Percentiles rank a stretch among this genome's conserved stretches.
These are phyloP conservation scores for Lentithecium fluviatile DNA, from an alignment of 495 filamentous ascomycete species.

Conservation along the genomic window DNA sequence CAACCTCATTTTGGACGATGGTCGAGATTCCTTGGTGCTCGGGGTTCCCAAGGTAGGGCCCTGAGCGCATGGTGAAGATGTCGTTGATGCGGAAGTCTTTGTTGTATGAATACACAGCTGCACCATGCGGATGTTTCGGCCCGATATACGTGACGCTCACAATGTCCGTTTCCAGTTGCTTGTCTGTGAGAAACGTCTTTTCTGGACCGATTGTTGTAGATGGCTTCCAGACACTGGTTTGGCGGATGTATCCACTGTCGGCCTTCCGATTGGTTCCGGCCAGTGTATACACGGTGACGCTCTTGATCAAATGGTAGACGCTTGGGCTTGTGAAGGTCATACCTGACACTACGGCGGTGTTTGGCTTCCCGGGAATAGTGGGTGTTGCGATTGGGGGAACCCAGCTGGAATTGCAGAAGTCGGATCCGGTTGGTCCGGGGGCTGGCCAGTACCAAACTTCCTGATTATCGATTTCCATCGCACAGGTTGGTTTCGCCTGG, in stretches of 20 bases:
- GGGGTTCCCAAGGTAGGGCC: constrained; percentile 6
- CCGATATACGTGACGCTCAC: constrained; percentile 6
- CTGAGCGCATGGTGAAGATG: constrained; percentile 16
- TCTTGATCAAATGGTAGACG: constrained; percentile 19
- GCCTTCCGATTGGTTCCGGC: constrained; percentile 14
- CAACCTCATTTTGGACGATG: constrained; percentile 5
- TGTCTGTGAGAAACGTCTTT: constrained; percentile 7
- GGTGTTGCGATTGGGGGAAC: constrained; percentile 10
- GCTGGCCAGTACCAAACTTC: constrained; percentile 22
- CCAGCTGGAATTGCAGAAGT: constrained; percentile 17
- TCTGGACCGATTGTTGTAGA: constrained; percentile 15
- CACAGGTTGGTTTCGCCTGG: constrained; percentile 12
- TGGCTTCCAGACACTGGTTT: constrained; percentile 11
- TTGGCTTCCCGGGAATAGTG: constrained; percentile 16
- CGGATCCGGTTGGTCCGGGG: constrained; percentile 2
- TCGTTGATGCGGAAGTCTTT: constrained; percentile 14
- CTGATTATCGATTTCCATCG: constrained; percentile 8
- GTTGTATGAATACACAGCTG: constrained; percentile 5
- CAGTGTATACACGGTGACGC: constrained; percentile 11
- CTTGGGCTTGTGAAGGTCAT: constrained; percentile 16
- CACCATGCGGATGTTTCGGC: constrained; percentile 9
- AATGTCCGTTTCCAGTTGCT: constrained; percentile 15
- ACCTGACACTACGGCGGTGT: constrained; percentile 19
- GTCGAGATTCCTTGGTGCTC: constrained; percentile 1
- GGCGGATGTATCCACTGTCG: constrained; percentile 5